Percentiles rank a stretch among this genome's conserved stretches.
These are phyloP conservation scores for Eragrostis tef DNA, from an alignment of 202 grass and related monocot species.

Conservation along the genomic window DNA sequence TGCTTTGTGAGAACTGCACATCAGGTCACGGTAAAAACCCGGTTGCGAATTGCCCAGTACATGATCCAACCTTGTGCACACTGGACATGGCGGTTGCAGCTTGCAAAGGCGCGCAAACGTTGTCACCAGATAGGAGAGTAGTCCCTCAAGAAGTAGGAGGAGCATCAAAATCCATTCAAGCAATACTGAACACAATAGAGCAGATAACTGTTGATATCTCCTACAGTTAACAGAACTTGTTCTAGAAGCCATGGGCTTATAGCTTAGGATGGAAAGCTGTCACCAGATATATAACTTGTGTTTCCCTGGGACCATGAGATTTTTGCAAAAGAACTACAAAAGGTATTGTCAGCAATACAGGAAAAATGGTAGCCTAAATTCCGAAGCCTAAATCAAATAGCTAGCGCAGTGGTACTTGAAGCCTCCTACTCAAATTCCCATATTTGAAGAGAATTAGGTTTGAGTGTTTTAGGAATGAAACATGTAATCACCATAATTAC, in stretches of 20 bases:
- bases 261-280: constrained; percentile 9
- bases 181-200: constrained; percentile 58
- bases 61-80: constrained; percentile 80
- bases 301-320: constrained; percentile 14
- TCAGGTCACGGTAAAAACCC: constrained; percentile 59
- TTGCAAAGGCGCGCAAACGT: constrained; percentile 69
- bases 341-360: background rate
- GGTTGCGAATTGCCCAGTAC: constrained; percentile 57
- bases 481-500: too few species aligned
- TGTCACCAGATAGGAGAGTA: constrained; percentile 62
- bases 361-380: too few species aligned
- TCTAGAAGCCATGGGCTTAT: constrained; percentile 60
- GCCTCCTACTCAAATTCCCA: background rate
- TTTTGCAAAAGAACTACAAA: constrained; percentile 43
- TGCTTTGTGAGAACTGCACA: constrained; percentile 71
- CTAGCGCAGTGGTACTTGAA: background rate
- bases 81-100: constrained; percentile 67
- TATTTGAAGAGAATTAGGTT: background rate
- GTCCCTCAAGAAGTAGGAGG: constrained; percentile 67
- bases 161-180: constrained; percentile 91
- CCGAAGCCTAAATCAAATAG: background rate
- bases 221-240: background rate
- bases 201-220: constrained; percentile 51
- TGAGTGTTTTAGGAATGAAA: constrained; percentile 13
- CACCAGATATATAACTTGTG: background rate